phyloP scores from a whole-genome alignment of 2,329 filamentous ascomycete genomes.

The Anisogramma anomala region DNA sequence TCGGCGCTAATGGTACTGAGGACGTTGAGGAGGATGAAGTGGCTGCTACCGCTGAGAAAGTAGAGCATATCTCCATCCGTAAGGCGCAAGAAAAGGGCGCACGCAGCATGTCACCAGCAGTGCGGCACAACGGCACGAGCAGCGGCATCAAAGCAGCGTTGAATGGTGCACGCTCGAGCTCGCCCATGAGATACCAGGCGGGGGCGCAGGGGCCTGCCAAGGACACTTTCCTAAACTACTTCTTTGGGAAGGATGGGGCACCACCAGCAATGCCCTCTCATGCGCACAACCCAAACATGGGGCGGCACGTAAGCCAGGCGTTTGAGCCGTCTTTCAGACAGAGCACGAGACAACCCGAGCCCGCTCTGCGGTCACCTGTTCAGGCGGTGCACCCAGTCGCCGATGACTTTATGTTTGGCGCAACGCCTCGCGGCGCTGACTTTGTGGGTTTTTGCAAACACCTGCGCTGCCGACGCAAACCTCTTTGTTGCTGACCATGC shows the following conservation, averaged over 20 bases:
- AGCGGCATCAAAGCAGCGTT: slow-evolving; percentile 51
- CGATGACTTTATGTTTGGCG: slow-evolving; percentile 26
- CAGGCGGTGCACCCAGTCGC: slow-evolving; percentile 25
- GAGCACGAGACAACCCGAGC: slow-evolving; percentile 63
- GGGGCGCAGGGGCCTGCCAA: slow-evolving; percentile 50
- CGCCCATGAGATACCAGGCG: slow-evolving; percentile 50
- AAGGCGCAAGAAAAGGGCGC: slow-evolving; percentile 48
- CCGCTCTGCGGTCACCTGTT: slow-evolving; percentile 40
- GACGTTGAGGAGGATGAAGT: slow-evolving; percentile 37
- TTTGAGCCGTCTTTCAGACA: slow-evolving; percentile 73
- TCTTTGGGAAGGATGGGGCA: slow-evolving; percentile 88
- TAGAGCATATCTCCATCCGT: slow-evolving; percentile 46
- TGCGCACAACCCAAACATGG: slow-evolving; percentile 28
- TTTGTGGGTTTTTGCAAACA: slow-evolving; percentile 39
- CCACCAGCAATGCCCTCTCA: slow-evolving; percentile 29
- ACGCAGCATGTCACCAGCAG: slow-evolving; percentile 73
- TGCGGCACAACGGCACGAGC: slow-evolving; percentile 54
- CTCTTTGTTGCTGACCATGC: slow-evolving; percentile 16
- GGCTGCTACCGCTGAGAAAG: slow-evolving; percentile 35
- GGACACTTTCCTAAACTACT: slow-evolving; percentile 96
- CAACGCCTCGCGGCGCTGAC: slow-evolving; percentile 36
- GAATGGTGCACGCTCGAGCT: slow-evolving; percentile 52
- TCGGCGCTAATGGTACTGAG: slow-evolving; percentile 67
- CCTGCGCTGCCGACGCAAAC: background rate
- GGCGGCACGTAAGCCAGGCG: slow-evolving; percentile 64